A percentile compares a stretch with the other conserved stretches of the same genome.
These are phyloP conservation scores for Wallacemonas sp. DNA, from an alignment of 208 protist species.

Conservation along the genomic window DNA sequence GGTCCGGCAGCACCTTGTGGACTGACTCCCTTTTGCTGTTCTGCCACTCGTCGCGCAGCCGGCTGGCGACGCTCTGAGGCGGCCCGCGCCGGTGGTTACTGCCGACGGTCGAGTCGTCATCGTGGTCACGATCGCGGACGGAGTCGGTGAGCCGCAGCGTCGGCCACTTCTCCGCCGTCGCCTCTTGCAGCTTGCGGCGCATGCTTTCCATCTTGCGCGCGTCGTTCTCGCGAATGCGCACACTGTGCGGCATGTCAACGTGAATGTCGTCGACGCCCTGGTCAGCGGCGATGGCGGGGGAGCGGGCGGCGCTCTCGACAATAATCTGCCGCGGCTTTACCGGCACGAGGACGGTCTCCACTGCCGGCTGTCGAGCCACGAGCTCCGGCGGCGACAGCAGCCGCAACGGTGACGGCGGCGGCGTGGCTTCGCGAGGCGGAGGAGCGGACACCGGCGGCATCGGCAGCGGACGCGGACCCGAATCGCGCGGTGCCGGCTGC, in stretches of 20 bases:
- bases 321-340: slow-evolving; percentile 9
- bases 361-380: background rate
- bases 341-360: slow-evolving; percentile 3
- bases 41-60: slow-evolving; percentile 9
- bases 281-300: background rate
- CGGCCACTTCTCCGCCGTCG: slow-evolving; percentile 14
- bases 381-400: background rate
- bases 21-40: background rate
- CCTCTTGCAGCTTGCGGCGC: slow-evolving; percentile 4
- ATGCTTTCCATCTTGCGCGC: slow-evolving; percentile 3
- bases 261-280: slow-evolving; percentile 1
- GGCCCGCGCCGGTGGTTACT: background rate
- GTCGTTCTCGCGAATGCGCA: slow-evolving; percentile 5
- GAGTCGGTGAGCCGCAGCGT: slow-evolving; percentile 8
- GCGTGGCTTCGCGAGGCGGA: too few relatives aligned
- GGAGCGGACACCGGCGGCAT: too few relatives aligned
- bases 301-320: slow-evolving; percentile 2
- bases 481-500: too few relatives aligned
- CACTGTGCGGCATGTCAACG: slow-evolving; percentile 15
- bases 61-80: slow-evolving; percentile 12
- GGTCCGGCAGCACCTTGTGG: slow-evolving; percentile 6
- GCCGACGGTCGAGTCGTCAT: background rate
- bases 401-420: background rate
- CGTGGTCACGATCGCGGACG: background rate
- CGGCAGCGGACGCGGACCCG: too few relatives aligned